These are phyloP conservation scores for Triadica sebifera DNA, from an alignment of 345 rosid genomes.

Conservation along the genomic window DNA sequence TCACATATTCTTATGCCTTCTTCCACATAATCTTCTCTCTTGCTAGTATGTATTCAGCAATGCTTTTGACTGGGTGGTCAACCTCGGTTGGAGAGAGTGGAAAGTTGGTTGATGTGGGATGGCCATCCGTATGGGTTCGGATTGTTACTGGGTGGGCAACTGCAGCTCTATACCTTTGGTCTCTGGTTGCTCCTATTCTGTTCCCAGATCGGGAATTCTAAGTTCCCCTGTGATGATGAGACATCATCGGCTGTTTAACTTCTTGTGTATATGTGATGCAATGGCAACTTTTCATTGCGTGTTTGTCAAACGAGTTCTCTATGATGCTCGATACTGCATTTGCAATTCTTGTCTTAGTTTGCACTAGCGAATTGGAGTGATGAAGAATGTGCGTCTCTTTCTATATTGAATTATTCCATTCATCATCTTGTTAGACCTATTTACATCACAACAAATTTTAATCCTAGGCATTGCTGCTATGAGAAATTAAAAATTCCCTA, in stretches of 20 bases:
- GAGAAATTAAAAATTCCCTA: too few species aligned
- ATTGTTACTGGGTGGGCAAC: constrained; percentile 84
- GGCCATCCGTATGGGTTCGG: constrained; percentile 97
- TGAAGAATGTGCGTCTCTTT: not conserved
- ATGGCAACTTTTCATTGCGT: not conserved
- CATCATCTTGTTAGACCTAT: not conserved
- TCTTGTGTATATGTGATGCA: not conserved
- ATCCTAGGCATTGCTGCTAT: too few species aligned
- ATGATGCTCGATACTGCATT: not conserved
- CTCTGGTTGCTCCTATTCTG: constrained; percentile 79
- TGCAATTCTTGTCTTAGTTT: not conserved
- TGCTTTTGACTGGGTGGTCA: constrained; percentile 99
- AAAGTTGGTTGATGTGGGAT: constrained; percentile 89
- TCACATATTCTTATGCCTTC: constrained; percentile 87
- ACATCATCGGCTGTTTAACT: not conserved
- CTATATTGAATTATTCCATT: not conserved
- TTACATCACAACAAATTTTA: too few species aligned
- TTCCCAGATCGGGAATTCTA: constrained; percentile 93
- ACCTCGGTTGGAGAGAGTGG: constrained; percentile 94
- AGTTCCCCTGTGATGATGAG: constrained; percentile 9
- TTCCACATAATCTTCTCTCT: constrained; percentile 98
- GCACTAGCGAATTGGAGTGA: constrained; percentile 3
- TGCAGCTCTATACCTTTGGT: constrained; percentile 86
- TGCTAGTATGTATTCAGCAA: constrained; percentile 98
- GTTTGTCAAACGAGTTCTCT: not conserved